Evolutionary conservation across 176 grass and related monocot genomes (phyloP).

Genomic region (Ensete ventricosum): DNA sequence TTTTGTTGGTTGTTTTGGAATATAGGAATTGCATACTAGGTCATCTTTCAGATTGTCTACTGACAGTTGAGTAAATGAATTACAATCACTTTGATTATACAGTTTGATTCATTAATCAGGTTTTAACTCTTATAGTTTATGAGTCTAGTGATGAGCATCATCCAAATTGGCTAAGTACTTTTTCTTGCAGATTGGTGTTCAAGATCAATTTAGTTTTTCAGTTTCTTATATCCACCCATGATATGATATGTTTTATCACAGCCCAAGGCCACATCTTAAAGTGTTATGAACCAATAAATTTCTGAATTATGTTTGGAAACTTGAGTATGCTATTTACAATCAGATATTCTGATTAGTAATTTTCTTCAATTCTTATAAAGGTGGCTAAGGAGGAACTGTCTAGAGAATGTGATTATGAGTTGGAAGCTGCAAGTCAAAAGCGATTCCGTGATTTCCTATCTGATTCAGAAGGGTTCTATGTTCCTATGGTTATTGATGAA

Average conservation of each 20-base stretch:
- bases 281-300: background rate
- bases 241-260: background rate
- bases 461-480: slow-evolving; percentile 58
- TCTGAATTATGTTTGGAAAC: background rate
- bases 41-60: background rate
- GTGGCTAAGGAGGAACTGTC: slow-evolving; percentile 88
- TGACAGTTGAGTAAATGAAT: background rate
- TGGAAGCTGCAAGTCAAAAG: slow-evolving; percentile 90
- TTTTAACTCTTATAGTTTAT: background rate
- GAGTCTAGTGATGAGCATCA: background rate
- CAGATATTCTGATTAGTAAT: background rate
- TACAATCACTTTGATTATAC: background rate
- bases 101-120: background rate
- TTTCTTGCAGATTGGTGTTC: background rate
- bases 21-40: background rate
- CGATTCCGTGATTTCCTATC: slow-evolving; percentile 64
- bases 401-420: slow-evolving; percentile 86
- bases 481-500: slow-evolving; percentile 66
- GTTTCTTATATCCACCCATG: background rate
- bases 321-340: background rate
- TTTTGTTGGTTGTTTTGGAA: background rate
- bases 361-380: slow-evolving; percentile 30
- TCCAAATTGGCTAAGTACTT: background rate
- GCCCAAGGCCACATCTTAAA: background rate
- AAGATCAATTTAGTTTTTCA: background rate